These are phyloP conservation scores for Geotrichum australiense DNA, from an alignment of 1,139 yeast genomes.

Conservation along the genomic window DNA sequence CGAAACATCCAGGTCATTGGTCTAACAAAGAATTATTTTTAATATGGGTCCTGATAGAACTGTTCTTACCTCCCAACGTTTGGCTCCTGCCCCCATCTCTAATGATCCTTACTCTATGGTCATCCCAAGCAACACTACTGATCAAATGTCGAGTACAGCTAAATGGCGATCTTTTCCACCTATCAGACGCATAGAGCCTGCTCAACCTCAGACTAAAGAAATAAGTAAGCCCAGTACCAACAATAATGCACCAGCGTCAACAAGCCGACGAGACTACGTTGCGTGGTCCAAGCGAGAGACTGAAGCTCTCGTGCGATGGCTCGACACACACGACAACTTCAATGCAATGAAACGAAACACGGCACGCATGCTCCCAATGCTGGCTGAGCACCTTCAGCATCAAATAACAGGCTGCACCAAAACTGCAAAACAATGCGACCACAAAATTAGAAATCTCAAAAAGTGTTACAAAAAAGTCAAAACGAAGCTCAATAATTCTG, in stretches of 20 bases:
- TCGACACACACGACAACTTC: slow-evolving; percentile 15
- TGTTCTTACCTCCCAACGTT: slow-evolving; percentile 2
- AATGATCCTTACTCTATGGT: slow-evolving; percentile 8
- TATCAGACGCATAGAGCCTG: slow-evolving; percentile 9
- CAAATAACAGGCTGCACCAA: slow-evolving; percentile 17
- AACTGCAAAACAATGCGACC: slow-evolving; percentile 19
- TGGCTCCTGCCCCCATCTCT: slow-evolving; percentile 4
- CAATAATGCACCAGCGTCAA: neutral
- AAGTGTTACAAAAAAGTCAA: slow-evolving; percentile 16
- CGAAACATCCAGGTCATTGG: too few relatives aligned
- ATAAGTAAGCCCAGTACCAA: neutral
- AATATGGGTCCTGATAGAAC: slow-evolving; percentile 8
- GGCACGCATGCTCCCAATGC: slow-evolving; percentile 17
- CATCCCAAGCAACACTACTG: slow-evolving; percentile 4
- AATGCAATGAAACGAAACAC: slow-evolving; percentile 16
- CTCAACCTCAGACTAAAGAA: slow-evolving; percentile 4
- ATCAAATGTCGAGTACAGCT: neutral
- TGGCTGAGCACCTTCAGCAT: slow-evolving; percentile 13
- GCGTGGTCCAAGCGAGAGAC: slow-evolving; percentile 19
- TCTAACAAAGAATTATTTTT: neutral
- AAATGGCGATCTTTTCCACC: slow-evolving; percentile 7
- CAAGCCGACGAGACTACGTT: slow-evolving; percentile 17
- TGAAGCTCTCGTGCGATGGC: slow-evolving; percentile 18
- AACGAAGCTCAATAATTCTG: slow-evolving; percentile 9
- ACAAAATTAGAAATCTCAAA: slow-evolving; percentile 17